Evolutionary conservation across 495 filamentous ascomycete genomes (phyloP).

Genomic region (Podospora conica): DNA sequence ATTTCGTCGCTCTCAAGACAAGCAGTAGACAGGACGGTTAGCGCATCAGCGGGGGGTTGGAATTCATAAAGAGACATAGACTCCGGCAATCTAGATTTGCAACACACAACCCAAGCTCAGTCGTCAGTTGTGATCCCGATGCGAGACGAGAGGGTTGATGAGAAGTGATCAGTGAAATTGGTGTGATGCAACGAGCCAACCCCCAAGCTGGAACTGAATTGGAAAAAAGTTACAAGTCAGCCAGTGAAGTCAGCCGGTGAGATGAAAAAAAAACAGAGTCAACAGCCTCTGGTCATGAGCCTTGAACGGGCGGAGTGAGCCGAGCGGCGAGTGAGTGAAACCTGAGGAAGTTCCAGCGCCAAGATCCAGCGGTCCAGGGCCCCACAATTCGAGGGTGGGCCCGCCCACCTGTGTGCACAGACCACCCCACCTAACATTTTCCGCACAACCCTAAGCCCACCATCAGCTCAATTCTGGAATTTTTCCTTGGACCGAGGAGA

Average conservation of each 20-base stretch:
- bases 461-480: conserved; percentile 30
- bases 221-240: too few species aligned
- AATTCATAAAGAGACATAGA: conserved; percentile 8
- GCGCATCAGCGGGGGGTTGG: neutral
- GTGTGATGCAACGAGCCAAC: too few species aligned
- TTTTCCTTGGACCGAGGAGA: conserved; percentile 32
- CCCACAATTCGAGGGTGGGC: neutral
- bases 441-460: conserved; percentile 33
- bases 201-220: too few species aligned
- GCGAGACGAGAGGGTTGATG: neutral
- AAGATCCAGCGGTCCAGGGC: neutral
- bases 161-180: neutral
- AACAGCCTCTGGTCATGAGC: neutral
- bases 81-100: neutral
- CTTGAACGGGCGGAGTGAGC: neutral
- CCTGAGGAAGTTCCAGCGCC: neutral
- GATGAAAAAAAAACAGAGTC: too few species aligned
- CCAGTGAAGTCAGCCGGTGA: neutral
- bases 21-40: neutral
- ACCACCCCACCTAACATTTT: conserved; percentile 29
- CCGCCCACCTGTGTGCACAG: conserved; percentile 13
- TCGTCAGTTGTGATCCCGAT: neutral
- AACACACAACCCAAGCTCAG: neutral
- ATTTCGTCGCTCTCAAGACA: neutral
- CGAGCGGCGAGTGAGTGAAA: neutral